Evolutionary conservation across 768 basidiomycete genomes (phyloP), one percentile per base, ranked within the genome.

Genomic region (Kwoniella bestiolae): DNA sequence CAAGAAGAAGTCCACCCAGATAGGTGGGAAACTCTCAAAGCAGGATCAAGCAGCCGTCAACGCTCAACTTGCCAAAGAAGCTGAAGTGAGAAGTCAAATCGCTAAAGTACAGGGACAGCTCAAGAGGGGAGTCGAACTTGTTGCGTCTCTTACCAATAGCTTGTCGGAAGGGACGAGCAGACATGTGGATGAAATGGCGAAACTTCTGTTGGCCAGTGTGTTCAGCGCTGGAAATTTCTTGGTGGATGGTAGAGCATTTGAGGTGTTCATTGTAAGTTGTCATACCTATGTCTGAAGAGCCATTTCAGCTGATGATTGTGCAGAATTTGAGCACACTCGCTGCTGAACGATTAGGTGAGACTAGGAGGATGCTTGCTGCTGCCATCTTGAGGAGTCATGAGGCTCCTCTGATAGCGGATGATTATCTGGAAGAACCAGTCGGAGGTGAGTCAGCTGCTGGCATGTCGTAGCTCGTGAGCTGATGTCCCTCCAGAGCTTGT

Each of bases 1-100:
- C 5, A 86, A 82, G 60, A 97, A 97, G 83, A 92, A 91, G 78
- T 85, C 86, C 9, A 80, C 84, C 1, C 71, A 83, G 1, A 60
- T 71, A 16, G 82, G 81, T 5, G 83, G 83, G 1, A 74, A 72
- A 41, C 80, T 97, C 18, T 91, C 91, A 1, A 97, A 93, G 77
- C 88, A 90, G 64, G 92, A 96, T 64, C 88, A 90, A 66, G 88
- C 87, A 0, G 85, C 92, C n/a, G 86, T 98, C 12, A 85, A 89
- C 55, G 87, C 87, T 3, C 95, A 98, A 78, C 84, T 95, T 5
- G 86, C 86, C 32, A 91, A 91, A 68, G 96, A 99, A 76, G 82
- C 86, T 0, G 84, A 83, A 8, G 84, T 91, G 7, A 87, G 95
- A 7, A 80, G 83, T 51, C 84, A 82, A 21, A 89, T 98, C 1